Conservation (phyloP, 208 protist genomes). For the Acanthamoeba sp. region DNA sequence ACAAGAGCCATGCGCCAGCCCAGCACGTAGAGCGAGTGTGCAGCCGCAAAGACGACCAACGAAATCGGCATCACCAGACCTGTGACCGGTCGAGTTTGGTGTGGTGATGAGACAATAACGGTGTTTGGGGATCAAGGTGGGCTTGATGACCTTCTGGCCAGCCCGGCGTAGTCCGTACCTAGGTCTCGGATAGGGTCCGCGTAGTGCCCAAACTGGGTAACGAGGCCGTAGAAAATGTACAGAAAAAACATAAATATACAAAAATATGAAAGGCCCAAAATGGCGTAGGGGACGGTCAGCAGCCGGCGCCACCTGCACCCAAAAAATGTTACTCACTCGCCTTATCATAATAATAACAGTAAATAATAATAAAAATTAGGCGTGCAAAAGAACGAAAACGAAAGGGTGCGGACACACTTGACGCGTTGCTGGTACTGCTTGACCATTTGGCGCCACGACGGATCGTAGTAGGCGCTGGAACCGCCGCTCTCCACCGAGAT, state of each 20-base stretch:
- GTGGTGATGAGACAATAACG: too few relatives aligned
- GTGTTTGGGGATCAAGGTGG: not conserved
- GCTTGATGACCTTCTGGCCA: too few relatives aligned
- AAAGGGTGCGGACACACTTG: not conserved
- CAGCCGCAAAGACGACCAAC: not conserved
- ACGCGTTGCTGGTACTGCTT: not conserved
- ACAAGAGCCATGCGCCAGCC: constrained; percentile 6
- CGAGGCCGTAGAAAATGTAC: constrained; percentile 54
- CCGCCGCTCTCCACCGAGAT: not conserved
- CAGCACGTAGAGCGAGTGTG: constrained; percentile 58
- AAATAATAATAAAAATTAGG: not conserved
- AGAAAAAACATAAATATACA: constrained; percentile 63
- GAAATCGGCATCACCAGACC: constrained; percentile 40
- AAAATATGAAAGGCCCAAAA: not conserved
- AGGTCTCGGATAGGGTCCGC: constrained; percentile 21
- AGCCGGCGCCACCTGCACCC: constrained; percentile 2
- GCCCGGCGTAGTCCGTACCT: too few relatives aligned
- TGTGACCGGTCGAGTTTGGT: too few relatives aligned
- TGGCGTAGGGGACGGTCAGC: not conserved
- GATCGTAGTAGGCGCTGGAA: constrained; percentile 44
- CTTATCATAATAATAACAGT: not conserved
- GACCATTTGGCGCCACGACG: not conserved
- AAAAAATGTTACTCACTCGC: not conserved
- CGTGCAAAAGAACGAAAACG: not conserved
- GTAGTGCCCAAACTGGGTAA: constrained; percentile 26